Conservation (phyloP, 306 rosid species). For the Corylus americana region DNA sequence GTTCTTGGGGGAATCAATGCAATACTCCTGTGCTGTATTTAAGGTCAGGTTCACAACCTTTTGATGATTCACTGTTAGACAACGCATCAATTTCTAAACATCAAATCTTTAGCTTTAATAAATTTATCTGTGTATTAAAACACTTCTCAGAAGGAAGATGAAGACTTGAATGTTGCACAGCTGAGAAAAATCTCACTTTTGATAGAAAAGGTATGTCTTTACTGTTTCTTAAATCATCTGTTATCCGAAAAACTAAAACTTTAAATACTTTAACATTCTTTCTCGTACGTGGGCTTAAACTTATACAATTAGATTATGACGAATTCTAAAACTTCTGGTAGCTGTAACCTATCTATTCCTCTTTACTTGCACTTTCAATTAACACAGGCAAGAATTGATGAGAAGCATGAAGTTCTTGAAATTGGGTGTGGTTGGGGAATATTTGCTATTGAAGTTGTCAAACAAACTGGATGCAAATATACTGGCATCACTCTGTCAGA, state of each 20-base stretch:
- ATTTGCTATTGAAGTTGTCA: conserved; percentile 81
- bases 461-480: conserved; percentile 77
- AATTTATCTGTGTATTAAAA: conserved; percentile 11
- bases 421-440: conserved; percentile 95
- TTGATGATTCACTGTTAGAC: background rate
- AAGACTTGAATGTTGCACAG: conserved; percentile 77
- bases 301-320: background rate
- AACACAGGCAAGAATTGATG: conserved; percentile 62
- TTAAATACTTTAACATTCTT: no score
- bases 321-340: background rate
- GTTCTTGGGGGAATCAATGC: conserved; percentile 88
- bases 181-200: conserved; percentile 68
- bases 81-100: background rate
- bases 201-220: conserved; percentile 54
- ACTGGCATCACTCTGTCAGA: conserved; percentile 85
- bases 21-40: conserved; percentile 79
- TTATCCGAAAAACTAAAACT: no score
- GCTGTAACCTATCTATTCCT: background rate
- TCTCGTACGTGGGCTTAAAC: no score
- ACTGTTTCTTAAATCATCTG: background rate
- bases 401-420: conserved; percentile 79
- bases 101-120: background rate
- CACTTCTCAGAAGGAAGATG: conserved; percentile 49
- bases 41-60: conserved; percentile 53
- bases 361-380: background rate